Conservation (phyloP, 1,139 yeast genomes). For the Yamadazyma jaroonii region DNA sequence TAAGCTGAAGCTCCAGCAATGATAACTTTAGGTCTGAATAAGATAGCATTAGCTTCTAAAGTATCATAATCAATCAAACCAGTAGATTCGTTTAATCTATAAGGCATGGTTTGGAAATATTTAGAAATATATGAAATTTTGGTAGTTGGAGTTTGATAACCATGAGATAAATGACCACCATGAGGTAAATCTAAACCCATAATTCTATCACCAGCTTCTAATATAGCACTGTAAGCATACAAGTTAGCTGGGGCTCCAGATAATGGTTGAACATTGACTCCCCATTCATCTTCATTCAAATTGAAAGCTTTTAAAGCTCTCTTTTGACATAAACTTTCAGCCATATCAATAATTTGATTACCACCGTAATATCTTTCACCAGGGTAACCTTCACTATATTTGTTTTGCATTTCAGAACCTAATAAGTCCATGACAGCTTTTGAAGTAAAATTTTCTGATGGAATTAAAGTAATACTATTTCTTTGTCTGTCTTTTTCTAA, state of each 20-base stretch:
- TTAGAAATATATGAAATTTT: slow-evolving; percentile 90
- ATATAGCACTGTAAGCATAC: slow-evolving; percentile 87
- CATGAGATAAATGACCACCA: slow-evolving; percentile 96
- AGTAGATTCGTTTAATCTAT: slow-evolving; percentile 78
- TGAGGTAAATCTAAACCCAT: slow-evolving; percentile 98
- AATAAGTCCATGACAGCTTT: slow-evolving; percentile 90
- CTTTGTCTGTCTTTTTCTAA: slow-evolving; percentile 82
- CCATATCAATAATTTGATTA: slow-evolving; percentile 88
- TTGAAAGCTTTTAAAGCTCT: slow-evolving; percentile 87
- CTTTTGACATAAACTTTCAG: slow-evolving; percentile 84
- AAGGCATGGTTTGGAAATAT: slow-evolving; percentile 97
- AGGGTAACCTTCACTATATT: slow-evolving; percentile 98
- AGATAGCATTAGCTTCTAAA: slow-evolving; percentile 75
- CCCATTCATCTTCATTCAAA: slow-evolving; percentile 81
- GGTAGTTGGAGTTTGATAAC: slow-evolving; percentile 85
- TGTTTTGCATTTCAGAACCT: slow-evolving; percentile 96
- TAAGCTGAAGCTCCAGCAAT: slow-evolving; percentile 98
- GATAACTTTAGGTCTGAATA: slow-evolving; percentile 90
- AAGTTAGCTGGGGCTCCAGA: slow-evolving; percentile 97
- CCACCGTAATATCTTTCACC: slow-evolving; percentile 98
- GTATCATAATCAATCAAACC: slow-evolving; percentile 91
- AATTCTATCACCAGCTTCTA: slow-evolving; percentile 87
- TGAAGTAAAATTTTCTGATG: slow-evolving; percentile 94
- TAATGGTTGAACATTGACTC: slow-evolving; percentile 91
- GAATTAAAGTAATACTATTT: slow-evolving; percentile 86